A percentile compares a stretch with the other conserved stretches of the same genome.
Conservation (phyloP, 2,329 filamentous ascomycete species). For the Teratosphaeria zuluensis region DNA sequence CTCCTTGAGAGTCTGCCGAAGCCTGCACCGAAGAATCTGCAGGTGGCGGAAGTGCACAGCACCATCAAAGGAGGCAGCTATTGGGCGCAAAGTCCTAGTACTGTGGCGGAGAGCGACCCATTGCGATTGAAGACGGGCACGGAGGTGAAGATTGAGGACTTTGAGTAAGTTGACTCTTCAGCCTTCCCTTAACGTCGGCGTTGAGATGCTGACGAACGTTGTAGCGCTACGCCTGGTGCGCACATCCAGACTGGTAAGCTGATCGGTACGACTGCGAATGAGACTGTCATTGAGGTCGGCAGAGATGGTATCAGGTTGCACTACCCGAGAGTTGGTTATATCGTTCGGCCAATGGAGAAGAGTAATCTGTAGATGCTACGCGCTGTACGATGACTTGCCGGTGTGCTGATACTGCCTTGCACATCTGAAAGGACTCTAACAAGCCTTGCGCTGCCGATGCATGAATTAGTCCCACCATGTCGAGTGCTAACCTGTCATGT, state of each 20-base stretch:
- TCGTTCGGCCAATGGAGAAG: constrained; percentile 11
- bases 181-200: not conserved
- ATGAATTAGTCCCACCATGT: too few relatives aligned
- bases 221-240: constrained; percentile 16
- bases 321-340: constrained; percentile 32
- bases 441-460: too few relatives aligned
- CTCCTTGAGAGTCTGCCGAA: constrained; percentile 16
- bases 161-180: constrained; percentile 15
- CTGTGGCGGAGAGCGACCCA: constrained; percentile 13
- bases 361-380: not conserved
- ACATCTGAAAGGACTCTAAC: too few relatives aligned
- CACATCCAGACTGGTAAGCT: constrained; percentile 22
- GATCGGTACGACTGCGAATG: constrained; percentile 14
- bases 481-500: too few relatives aligned
- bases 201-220: not conserved
- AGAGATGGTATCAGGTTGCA: constrained; percentile 25
- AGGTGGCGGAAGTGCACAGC: constrained; percentile 16
- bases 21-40: constrained; percentile 10
- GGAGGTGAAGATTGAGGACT: constrained; percentile 17
- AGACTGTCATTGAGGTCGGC: constrained; percentile 19
- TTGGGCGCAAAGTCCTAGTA: constrained; percentile 7
- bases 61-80: constrained; percentile 12
- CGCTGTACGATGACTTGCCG: not conserved
- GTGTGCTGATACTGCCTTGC: not conserved
- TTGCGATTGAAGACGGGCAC: constrained; percentile 12